Percentiles rank a stretch among this genome's conserved stretches.
Conservation (phyloP, 179 eudicot genomes). For the Drosera spatulata region DNA sequence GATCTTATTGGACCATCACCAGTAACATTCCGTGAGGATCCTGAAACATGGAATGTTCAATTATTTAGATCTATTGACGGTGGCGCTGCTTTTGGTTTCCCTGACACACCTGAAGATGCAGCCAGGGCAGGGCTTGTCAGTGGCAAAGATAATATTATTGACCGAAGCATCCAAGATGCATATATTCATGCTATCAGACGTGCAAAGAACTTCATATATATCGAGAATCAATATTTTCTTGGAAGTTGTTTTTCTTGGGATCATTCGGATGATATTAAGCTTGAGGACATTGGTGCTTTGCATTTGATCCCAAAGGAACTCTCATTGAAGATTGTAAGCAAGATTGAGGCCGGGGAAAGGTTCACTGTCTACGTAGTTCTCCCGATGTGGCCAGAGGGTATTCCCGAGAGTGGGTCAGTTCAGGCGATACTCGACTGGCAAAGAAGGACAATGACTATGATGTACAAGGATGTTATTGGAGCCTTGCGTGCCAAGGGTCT, state of each 20-base stretch:
- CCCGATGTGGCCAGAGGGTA: constrained; percentile 66
- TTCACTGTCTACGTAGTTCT: constrained; percentile 41
- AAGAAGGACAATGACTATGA: constrained; percentile 44
- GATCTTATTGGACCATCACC: constrained; percentile 40
- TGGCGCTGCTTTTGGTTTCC: constrained; percentile 50
- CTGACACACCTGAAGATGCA: constrained; percentile 41
- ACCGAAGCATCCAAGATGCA: constrained; percentile 48
- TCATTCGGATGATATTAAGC: constrained; percentile 14
- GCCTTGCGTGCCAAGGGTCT: constrained; percentile 33
- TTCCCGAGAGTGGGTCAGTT: constrained; percentile 50
- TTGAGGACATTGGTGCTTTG: constrained; percentile 36
- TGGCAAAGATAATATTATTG: constrained; percentile 43
- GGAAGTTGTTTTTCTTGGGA: constrained; percentile 51
- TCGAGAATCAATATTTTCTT: no score
- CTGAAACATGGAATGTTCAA: constrained; percentile 49
- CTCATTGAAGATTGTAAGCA: constrained; percentile 39
- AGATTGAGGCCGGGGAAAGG: constrained; percentile 44
- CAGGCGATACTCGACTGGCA: constrained; percentile 57
- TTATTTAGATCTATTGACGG: constrained; percentile 48
- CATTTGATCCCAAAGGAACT: constrained; percentile 46
- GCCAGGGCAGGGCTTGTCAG: constrained; percentile 34
- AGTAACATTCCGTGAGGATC: constrained; percentile 32
- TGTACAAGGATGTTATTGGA: constrained; percentile 37
- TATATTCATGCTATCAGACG: constrained; percentile 46
- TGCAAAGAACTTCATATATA: no score